Base-by-base conservation (phyloP, 1,284 basidiomycete genomes). In the Phellinidium pouzarii region DNA sequence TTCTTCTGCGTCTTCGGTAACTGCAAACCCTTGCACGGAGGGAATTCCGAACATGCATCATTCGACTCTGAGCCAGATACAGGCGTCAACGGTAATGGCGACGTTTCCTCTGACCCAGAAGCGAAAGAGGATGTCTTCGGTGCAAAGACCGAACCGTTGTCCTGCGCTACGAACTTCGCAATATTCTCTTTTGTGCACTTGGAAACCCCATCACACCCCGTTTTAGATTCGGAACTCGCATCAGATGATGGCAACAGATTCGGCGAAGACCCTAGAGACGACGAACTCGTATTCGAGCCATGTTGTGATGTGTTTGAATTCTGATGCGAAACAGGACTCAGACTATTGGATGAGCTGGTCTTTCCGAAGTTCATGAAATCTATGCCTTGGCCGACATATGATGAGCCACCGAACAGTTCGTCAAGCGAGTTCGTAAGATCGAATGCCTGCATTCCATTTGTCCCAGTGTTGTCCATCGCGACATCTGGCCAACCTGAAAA, bases 1-100 rank as follows among this genome's bases (percentile, higher is more conserved):
- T 75, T 87, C 69, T 80, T 74, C 59, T 76, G 68, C 17, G 83
- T 87, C 67, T 71, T 77, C 6, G 85, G 85, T 63, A 88, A 80
- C 20, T 68, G 75, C 12, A 80, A 64, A 11, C 80, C 81, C 56
- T 78, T 71, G 65, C 85, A 87, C 43, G 73, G 72, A 19, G 87
- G 71, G 61, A 82, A 73, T 29, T 56, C 54, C 2, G 44, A 75
- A 66, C 6, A 75, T 72, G 34, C 59, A 59, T 25, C 55, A 63
- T 45, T 68, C 64, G 29, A 34, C 9, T 14, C 62, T 59, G 40
- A 58, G 50, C 60, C 58, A 58, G 37, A 23, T 49, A 14, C 71
- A 62, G 22, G 62, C 48, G 4, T 56, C 2, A 17, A 17, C 8
- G 52, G 38, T 9, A 44, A 40, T 22, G 50, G 22, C 34, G 52